These are phyloP conservation scores for Candida tetrigidarum DNA, from an alignment of 1,139 yeast species.

Conservation along the genomic window DNA sequence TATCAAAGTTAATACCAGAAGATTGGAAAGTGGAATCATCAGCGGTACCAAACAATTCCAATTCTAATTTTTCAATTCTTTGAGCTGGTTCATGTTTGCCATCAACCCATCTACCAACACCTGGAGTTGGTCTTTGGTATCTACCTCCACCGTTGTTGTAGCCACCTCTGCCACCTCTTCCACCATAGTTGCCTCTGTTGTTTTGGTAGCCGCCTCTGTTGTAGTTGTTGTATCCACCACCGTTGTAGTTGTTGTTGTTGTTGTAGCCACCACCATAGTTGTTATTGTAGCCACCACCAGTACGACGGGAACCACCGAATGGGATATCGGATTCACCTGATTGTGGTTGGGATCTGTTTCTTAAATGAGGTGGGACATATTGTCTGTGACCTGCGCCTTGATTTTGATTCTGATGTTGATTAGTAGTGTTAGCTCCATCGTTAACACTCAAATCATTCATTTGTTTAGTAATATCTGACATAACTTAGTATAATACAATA, in stretches of 20 bases:
- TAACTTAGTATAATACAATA: constrained; percentile 17
- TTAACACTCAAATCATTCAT: constrained; percentile 48
- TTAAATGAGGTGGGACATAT: constrained; percentile 77
- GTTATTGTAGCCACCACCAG: constrained; percentile 19
- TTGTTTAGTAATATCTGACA: constrained; percentile 49
- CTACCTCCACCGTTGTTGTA: constrained; percentile 27
- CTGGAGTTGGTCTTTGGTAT: constrained; percentile 33
- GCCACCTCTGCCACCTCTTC: constrained; percentile 31
- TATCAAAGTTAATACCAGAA: constrained; percentile 97
- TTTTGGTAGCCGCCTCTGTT: constrained; percentile 22
- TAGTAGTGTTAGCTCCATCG: constrained; percentile 19
- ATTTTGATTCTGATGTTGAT: constrained; percentile 14
- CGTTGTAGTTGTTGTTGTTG: constrained; percentile 24
- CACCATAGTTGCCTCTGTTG: constrained; percentile 22
- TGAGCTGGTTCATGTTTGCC: constrained; percentile 90
- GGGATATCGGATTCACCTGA: constrained; percentile 9
- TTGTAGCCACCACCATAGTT: constrained; percentile 18
- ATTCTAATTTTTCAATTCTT: constrained; percentile 70
- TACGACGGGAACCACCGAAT: constrained; percentile 19
- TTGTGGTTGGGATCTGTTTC: constrained; percentile 30
- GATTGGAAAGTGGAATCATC: constrained; percentile 87
- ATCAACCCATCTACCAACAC: constrained; percentile 78
- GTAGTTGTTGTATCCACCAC: constrained; percentile 30
- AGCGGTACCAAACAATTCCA: constrained; percentile 83
- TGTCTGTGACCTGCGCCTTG: constrained; percentile 24